These are phyloP conservation scores for Vitis hybrid DNA, from an alignment of 177 flowering plant species.

Conservation along the genomic window DNA sequence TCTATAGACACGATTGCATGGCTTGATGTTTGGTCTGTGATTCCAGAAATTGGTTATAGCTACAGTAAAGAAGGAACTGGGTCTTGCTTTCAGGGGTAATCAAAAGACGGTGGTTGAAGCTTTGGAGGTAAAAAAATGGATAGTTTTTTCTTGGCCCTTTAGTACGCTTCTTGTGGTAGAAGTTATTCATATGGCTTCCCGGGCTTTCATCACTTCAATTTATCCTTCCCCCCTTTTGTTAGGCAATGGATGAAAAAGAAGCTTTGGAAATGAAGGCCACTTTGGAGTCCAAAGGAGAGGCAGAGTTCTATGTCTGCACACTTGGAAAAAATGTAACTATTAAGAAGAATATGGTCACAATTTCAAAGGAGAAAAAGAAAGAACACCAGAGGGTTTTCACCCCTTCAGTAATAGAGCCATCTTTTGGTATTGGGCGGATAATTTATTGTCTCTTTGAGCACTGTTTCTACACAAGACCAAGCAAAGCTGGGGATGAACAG, in stretches of 20 bases:
- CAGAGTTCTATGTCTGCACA: slow-evolving; percentile 74
- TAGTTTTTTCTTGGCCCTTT: neutral
- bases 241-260: slow-evolving; percentile 91
- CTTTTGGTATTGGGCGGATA: slow-evolving; percentile 95
- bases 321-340: slow-evolving; percentile 70
- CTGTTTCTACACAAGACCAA: slow-evolving; percentile 78
- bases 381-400: slow-evolving; percentile 92
- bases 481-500: slow-evolving; percentile 91
- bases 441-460: slow-evolving; percentile 94
- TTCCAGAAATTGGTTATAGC: slow-evolving; percentile 78
- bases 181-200: neutral
- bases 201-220: neutral
- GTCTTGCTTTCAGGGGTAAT: slow-evolving; percentile 84
- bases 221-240: slow-evolving; percentile 1
- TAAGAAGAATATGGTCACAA: slow-evolving; percentile 72
- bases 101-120: slow-evolving; percentile 93
- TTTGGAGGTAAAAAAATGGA: slow-evolving; percentile 56
- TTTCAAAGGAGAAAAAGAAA: slow-evolving; percentile 80
- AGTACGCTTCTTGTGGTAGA: neutral
- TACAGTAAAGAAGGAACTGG: slow-evolving; percentile 84
- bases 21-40: slow-evolving; percentile 4
- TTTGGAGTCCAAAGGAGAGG: slow-evolving; percentile 78
- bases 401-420: slow-evolving; percentile 95
- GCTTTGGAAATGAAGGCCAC: slow-evolving; percentile 84
- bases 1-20: neutral